phyloP scores from a whole-genome alignment of 2,329 filamentous ascomycete genomes.

The Clonostachys rosea region DNA sequence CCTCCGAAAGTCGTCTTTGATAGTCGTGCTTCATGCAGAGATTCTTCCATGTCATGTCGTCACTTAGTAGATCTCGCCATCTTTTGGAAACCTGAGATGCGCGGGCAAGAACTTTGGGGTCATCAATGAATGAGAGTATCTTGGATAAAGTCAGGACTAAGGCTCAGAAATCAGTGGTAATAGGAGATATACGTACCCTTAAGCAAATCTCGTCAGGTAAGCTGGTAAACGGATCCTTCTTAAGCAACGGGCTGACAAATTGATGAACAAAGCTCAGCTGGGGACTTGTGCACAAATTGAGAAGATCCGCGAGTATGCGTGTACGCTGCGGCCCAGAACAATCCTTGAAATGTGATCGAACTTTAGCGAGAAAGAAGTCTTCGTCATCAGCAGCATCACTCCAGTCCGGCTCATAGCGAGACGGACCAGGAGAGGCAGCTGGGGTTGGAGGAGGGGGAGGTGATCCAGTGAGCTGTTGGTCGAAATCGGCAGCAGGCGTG shows the following conservation, averaged over 20 bases:
- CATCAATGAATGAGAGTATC: slow-evolving; percentile 95
- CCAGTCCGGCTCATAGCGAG: slow-evolving; percentile 64
- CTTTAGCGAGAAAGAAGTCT: slow-evolving; percentile 75
- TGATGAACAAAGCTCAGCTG: slow-evolving; percentile 94
- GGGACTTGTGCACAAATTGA: slow-evolving; percentile 93
- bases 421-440: slow-evolving; percentile 60
- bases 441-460: slow-evolving; percentile 63
- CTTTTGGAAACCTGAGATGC: slow-evolving; percentile 93
- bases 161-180: not conserved
- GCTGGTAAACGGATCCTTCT: slow-evolving; percentile 92
- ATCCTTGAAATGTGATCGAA: slow-evolving; percentile 74
- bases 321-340: slow-evolving; percentile 74
- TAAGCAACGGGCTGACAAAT: slow-evolving; percentile 88
- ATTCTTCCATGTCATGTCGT: slow-evolving; percentile 98
- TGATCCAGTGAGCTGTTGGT: slow-evolving; percentile 54
- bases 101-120: slow-evolving; percentile 87
- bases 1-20: slow-evolving; percentile 52
- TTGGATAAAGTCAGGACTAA: slow-evolving; percentile 24
- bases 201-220: slow-evolving; percentile 92
- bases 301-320: slow-evolving; percentile 76
- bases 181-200: slow-evolving; percentile 54
- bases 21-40: slow-evolving; percentile 96
- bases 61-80: slow-evolving; percentile 89
- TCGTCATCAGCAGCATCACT: slow-evolving; percentile 75
- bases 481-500: slow-evolving; percentile 58